Base-by-base conservation (phyloP, 495 filamentous ascomycete species). In the Glonium stellatum region DNA sequence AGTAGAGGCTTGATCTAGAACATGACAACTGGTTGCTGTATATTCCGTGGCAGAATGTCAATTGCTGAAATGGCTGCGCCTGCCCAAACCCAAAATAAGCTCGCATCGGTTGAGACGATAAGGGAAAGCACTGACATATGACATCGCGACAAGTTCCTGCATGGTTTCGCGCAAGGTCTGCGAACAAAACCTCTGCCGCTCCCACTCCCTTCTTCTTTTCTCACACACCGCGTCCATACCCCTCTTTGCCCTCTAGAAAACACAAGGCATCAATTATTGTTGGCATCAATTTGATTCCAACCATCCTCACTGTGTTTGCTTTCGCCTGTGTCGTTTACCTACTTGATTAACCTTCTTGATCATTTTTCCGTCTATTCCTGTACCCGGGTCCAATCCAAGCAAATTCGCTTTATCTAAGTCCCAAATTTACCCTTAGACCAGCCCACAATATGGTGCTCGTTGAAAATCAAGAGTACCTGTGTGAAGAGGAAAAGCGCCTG, bases 401-500 rank as follows among this genome's bases (percentile, higher is more conserved):
- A 1, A 31, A 51, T 31, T 19, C 2, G 22, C 22, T 31, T 23
- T 23, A 51, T 21, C 4, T 21, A 23, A 13, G 8, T 51, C 12
- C 21, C 15, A 2, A 6, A 36, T 55, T 35, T 13, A 4, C 13
- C 13, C 27, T 52, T 52, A n/a, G 21, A 52, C 6, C 19, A n/a
- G 23, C 22, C 3, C n/a, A 15, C 34, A 31, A 55, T 11, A 97
- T 97, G 92, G 91, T 95, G 62, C 78, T 92, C 67, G 84, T 92
- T 64, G 92, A 93, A 69, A 80, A 86, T 61, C 82, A 92, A 70
- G 87, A 89, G 67, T 90, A 90, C 71, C 79, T 89, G 69, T 87
- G 87, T 55, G 82, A 86, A 71, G 92, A 97, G 76, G 92, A 96
- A 77, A 85, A 85, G 72, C 83, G 92, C 31, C 78, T 97, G 63